Percentiles rank a stretch among this genome's conserved stretches.
Evolutionary conservation across 495 filamentous ascomycete genomes (phyloP).

Genomic region (Penicillium canescens): DNA sequence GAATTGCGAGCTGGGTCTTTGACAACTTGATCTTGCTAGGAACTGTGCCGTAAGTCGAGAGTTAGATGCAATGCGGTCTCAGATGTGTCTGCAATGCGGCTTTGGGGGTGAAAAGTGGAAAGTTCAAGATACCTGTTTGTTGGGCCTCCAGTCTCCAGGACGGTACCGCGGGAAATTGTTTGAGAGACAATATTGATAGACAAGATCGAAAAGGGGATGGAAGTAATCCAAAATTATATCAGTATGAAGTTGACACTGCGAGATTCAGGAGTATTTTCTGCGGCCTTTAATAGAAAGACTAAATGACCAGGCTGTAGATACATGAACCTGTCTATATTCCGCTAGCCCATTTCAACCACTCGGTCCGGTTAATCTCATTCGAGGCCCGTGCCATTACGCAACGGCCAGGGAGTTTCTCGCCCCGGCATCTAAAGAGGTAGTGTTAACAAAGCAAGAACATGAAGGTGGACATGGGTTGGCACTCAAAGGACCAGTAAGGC

Average conservation of each 20-base stretch:
- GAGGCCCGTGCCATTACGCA: slow-evolving; percentile 4
- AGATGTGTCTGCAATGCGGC: slow-evolving; percentile 15
- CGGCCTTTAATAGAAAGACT: slow-evolving; percentile 1
- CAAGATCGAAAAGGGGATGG: not conserved
- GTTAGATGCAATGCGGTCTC: slow-evolving; percentile 30
- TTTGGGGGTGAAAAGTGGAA: not conserved
- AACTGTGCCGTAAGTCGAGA: slow-evolving; percentile 6
- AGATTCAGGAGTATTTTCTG: not conserved
- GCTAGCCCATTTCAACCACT: slow-evolving; percentile 9
- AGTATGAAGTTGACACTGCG: too few relatives aligned
- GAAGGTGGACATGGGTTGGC: slow-evolving; percentile 12
- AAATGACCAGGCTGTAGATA: not conserved
- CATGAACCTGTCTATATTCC: slow-evolving; percentile 12
- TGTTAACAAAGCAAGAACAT: slow-evolving; percentile 2
- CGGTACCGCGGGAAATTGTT: not conserved
- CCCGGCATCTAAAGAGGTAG: not conserved
- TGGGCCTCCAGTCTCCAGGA: not conserved
- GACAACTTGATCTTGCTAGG: not conserved
- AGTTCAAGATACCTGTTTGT: not conserved
- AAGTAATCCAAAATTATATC: not conserved
- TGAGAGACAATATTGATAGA: slow-evolving; percentile 3
- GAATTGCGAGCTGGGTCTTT: not conserved
- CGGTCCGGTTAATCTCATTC: slow-evolving; percentile 7
- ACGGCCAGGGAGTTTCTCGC: not conserved
- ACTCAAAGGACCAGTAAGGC: slow-evolving; percentile 19